These are phyloP conservation scores for Trichoderma cornu-damae DNA, from an alignment of 2,329 filamentous ascomycete species.

Conservation along the genomic window DNA sequence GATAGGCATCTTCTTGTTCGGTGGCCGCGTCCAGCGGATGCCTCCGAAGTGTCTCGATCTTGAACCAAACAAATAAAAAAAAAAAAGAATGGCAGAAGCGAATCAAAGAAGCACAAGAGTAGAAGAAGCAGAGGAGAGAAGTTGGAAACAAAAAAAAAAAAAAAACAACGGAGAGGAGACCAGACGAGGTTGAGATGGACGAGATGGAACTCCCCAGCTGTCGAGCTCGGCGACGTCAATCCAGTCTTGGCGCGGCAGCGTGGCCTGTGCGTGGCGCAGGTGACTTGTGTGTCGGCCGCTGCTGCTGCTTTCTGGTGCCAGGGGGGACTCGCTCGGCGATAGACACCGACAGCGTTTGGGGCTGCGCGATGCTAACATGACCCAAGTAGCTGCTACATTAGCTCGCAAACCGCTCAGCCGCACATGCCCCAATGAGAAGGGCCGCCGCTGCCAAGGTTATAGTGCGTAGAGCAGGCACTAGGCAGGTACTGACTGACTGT, in stretches of 20 bases:
- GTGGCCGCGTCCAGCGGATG: too few relatives aligned
- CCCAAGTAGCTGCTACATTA: neutral
- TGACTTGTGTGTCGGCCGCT: constrained; percentile 11
- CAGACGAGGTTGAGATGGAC: neutral
- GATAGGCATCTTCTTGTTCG: constrained; percentile 32
- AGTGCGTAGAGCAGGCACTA: too few relatives aligned
- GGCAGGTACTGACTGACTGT: too few relatives aligned
- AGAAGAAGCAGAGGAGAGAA: neutral
- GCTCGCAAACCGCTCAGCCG: neutral
- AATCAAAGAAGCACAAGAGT: neutral
- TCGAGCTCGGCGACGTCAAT: constrained; percentile 1
- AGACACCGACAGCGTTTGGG: neutral
- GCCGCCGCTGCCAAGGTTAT: neutral
- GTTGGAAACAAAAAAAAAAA: neutral
- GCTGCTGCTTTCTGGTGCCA: neutral
- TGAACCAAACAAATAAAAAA: too few relatives aligned
- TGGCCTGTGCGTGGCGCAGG: constrained; percentile 18
- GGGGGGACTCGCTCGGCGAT: neutral
- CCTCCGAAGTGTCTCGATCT: too few relatives aligned
- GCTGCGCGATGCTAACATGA: neutral
- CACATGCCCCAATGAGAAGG: constrained; percentile 4
- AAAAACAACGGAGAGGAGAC: neutral
- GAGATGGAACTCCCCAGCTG: neutral
- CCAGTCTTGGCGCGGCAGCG: constrained; percentile 4
- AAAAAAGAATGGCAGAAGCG: neutral